Conservation (phyloP, 441 rosid genomes). For the Euphorbia corollata region DNA sequence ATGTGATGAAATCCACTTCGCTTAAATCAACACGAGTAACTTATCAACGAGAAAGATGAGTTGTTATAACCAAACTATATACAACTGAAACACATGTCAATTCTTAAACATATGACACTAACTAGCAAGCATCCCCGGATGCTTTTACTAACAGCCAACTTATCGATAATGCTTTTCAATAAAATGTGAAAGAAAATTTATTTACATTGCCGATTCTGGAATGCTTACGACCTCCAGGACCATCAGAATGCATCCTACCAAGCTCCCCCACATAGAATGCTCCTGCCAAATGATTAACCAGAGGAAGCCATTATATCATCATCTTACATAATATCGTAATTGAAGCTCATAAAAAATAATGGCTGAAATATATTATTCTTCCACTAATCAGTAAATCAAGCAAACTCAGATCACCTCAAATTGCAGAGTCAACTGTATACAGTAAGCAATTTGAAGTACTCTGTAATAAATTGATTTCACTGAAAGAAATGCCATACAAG, state of each 20-base stretch:
- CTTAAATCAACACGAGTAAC: background rate
- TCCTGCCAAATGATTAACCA: slow-evolving; percentile 37
- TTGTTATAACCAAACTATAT: background rate
- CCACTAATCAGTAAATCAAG: background rate
- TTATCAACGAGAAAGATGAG: background rate
- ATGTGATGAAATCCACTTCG: no score
- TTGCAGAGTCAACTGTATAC: no score
- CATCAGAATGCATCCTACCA: slow-evolving; percentile 35
- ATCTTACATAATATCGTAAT: background rate
- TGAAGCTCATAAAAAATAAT: background rate
- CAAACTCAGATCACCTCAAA: no score
- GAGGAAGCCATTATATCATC: slow-evolving; percentile 2
- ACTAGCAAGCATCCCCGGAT: background rate
- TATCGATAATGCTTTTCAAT: background rate
- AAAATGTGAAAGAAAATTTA: slow-evolving; percentile 25
- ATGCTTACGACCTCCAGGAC: slow-evolving; percentile 39
- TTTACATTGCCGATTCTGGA: slow-evolving; percentile 48
- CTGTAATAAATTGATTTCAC: no score
- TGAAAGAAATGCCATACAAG: background rate
- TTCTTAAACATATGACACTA: background rate
- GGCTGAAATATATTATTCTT: background rate
- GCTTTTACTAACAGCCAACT: background rate
- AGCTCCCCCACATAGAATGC: slow-evolving; percentile 48
- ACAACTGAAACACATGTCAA: background rate
- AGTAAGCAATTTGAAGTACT: no score